Conservation (phyloP, 2,329 filamentous ascomycete species). For the Trichoderma sp. region DNA sequence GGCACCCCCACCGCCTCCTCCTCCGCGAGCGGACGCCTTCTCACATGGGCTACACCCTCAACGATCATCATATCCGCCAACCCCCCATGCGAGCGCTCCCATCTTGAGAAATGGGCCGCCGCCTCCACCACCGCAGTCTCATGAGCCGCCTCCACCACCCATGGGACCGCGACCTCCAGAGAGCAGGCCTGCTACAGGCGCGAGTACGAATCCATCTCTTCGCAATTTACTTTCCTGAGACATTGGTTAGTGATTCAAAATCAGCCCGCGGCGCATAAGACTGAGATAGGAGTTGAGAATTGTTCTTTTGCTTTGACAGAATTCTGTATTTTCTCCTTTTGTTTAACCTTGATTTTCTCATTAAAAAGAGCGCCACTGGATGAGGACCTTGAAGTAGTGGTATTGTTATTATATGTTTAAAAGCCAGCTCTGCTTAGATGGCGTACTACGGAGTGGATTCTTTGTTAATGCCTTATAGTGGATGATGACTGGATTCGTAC, state of each 20-base stretch:
- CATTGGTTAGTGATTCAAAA: neutral
- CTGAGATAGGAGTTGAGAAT: neutral
- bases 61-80: constrained; percentile 40
- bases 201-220: constrained; percentile 73
- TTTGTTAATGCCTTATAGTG: neutral
- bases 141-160: constrained; percentile 28
- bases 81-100: constrained; percentile 47
- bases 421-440: neutral
- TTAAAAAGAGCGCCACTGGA: neutral
- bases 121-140: constrained; percentile 2
- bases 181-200: constrained; percentile 56
- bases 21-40: constrained; percentile 34
- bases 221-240: constrained; percentile 67
- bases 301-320: neutral
- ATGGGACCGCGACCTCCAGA: constrained; percentile 38
- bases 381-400: neutral
- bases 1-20: constrained; percentile 26
- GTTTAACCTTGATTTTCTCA: neutral
- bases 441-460: neutral
- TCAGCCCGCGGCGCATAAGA: neutral
- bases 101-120: constrained; percentile 40
- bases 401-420: neutral
- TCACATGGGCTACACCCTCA: constrained; percentile 44
- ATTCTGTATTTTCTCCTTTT: neutral
- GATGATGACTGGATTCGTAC: neutral